phyloP scores from a whole-genome alignment of 306 rosid species.

The Mimosa pudica region DNA sequence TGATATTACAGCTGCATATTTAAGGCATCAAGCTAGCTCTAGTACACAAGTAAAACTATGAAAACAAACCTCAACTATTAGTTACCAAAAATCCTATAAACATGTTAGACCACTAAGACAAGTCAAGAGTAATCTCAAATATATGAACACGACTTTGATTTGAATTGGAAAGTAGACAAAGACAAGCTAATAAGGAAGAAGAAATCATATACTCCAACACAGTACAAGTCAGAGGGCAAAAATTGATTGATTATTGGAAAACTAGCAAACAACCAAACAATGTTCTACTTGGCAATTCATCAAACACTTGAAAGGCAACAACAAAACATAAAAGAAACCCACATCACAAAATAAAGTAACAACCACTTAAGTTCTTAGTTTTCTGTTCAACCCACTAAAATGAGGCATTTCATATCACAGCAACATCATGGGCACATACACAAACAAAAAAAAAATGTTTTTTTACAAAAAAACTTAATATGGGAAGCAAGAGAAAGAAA shows the following conservation, averaged over 20 bases:
- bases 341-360: not conserved
- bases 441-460: not conserved
- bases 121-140: not conserved
- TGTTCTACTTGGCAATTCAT: conserved; percentile 35
- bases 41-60: not conserved
- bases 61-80: not conserved
- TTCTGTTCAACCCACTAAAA: not conserved
- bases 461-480: not conserved
- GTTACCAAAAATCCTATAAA: not conserved
- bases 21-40: not conserved
- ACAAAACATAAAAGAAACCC: not conserved
- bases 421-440: not conserved
- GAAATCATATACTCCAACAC: not conserved
- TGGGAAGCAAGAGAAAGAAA: not conserved
- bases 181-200: not conserved
- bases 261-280: not conserved
- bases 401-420: not conserved
- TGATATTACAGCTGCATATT: not conserved
- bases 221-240: not conserved
- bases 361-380: conserved; percentile 19
- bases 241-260: not conserved
- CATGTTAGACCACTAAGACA: not conserved
- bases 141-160: not conserved
- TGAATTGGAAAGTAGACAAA: not conserved
- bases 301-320: conserved; percentile 47